Percentiles rank a stretch among this genome's conserved stretches.
Conservation (phyloP, 1,284 basidiomycete genomes). For the Trametes pubescens region DNA sequence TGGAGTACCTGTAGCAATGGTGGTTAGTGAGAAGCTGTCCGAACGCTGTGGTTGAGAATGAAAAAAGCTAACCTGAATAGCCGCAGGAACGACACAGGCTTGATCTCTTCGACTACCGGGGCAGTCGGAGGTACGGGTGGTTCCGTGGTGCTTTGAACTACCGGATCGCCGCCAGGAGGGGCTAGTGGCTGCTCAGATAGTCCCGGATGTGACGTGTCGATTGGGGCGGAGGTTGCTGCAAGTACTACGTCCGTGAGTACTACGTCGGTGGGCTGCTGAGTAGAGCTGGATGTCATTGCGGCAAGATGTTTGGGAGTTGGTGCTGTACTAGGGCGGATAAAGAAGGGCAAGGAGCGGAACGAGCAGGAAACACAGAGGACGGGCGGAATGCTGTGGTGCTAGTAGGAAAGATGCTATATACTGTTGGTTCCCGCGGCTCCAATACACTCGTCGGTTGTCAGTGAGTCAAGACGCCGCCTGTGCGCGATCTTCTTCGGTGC, state of each 20-base stretch:
- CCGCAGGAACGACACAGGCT: slow-evolving; percentile 28
- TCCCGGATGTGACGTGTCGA: background rate
- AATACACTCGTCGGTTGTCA: background rate
- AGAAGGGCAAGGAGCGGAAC: background rate
- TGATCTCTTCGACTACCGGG: background rate
- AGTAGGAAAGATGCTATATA: background rate
- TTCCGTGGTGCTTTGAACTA: background rate
- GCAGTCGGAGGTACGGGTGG: background rate
- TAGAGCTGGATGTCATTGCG: background rate
- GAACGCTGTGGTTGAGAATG: background rate
- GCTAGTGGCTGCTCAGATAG: background rate
- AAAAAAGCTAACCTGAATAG: slow-evolving; percentile 55
- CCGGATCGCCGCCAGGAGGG: background rate
- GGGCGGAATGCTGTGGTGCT: background rate
- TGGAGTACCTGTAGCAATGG: slow-evolving; percentile 63
- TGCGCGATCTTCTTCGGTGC: background rate
- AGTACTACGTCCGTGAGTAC: background rate
- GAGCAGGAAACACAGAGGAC: background rate
- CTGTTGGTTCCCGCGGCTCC: background rate
- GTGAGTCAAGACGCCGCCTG: background rate
- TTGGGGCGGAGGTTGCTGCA: background rate
- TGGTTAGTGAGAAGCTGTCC: slow-evolving; percentile 3
- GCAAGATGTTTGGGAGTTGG: background rate
- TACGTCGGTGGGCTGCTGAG: background rate
- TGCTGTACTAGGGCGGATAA: background rate